Base-by-base conservation (phyloP, 2,329 filamentous ascomycete genomes). In the Penicillium brasilianum region DNA sequence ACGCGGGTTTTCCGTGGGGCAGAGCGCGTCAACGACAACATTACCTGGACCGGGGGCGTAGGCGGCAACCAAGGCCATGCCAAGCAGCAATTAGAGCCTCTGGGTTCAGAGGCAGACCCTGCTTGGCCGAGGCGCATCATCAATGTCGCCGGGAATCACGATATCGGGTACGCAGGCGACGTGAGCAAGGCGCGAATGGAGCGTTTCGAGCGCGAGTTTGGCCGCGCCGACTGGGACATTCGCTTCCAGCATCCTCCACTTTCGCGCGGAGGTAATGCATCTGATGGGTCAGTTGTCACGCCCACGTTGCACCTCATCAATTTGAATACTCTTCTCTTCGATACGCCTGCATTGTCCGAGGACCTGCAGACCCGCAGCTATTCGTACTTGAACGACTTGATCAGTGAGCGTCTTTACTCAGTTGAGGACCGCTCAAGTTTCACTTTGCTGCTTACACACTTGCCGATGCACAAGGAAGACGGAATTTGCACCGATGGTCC, bases 131-230 rank as follows among this genome's bases (percentile, higher is more conserved):
- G 82, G 43, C 86, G 90, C 58, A 83, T 97, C 65, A 92, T 99
- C 74, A 96, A 97, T 68, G 87, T 98, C 28, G 93, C 88, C 0
- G 95, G 95, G 1, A 99, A 99, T 72, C 95, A 99, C 74, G 95
- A 99, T 76, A 89, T 99, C 71, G 95, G 95, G 36, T 99, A 99
- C 74, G 92, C 93, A 0, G 95, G 95, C 3, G 95, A 99, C 76
- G 84, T 98, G 63, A 92, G 90, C 43, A 79, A 84, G n/a, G 83
- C 87, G 63, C 87, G 93, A 3, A 82, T 97, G 57, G 82, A 86
- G 30, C 86, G 95, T 1, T 99, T 98, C 73, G 93, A 97, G 78
- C 83, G 84, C 22, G 85, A 86, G 1, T 99, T 96, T 79, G 95
- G 95, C 59, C 91, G 88, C 66, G 87, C 91, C 18, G 96, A 98